These are phyloP conservation scores for Hymenoscyphus scutula DNA, from an alignment of 2,329 filamentous ascomycete genomes.

Conservation along the genomic window DNA sequence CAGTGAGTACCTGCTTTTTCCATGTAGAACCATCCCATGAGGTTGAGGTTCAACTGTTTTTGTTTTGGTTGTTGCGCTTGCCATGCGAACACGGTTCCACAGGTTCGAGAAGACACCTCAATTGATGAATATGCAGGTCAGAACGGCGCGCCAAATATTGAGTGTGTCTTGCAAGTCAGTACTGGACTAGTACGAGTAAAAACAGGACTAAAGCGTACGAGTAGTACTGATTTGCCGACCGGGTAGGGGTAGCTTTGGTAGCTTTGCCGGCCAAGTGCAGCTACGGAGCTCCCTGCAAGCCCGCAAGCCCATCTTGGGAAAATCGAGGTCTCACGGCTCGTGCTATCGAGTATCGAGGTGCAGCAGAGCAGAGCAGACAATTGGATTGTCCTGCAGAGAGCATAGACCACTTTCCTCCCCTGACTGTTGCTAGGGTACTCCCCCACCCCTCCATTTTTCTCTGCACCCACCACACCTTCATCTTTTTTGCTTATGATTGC, in stretches of 20 bases:
- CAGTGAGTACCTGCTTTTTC: not conserved
- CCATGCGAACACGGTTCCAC: slow-evolving; percentile 9
- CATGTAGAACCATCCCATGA: slow-evolving; percentile 8
- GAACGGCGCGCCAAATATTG: slow-evolving; percentile 8
- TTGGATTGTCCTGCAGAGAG: slow-evolving; percentile 25
- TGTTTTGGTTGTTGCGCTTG: slow-evolving; percentile 1
- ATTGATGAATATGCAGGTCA: slow-evolving; percentile 12
- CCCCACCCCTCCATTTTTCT: not conserved
- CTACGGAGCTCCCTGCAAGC: slow-evolving; percentile 11
- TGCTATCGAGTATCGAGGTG: slow-evolving; percentile 14
- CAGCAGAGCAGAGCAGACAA: slow-evolving; percentile 23
- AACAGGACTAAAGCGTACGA: too few relatives aligned
- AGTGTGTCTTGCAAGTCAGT: slow-evolving; percentile 2
- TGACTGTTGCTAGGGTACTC: not conserved
- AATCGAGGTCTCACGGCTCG: slow-evolving; percentile 18
- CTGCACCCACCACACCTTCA: not conserved
- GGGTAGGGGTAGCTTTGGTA: slow-evolving; percentile 11
- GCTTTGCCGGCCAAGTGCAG: slow-evolving; percentile 6
- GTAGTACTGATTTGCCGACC: too few relatives aligned
- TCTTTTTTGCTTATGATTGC: not conserved
- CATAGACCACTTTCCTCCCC: slow-evolving; percentile 17
- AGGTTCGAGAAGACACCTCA: slow-evolving; percentile 4
- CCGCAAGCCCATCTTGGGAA: slow-evolving; percentile 18
- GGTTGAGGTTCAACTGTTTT: slow-evolving; percentile 19
- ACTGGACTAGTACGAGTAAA: too few relatives aligned